Percentiles rank a stretch among this genome's conserved stretches.
Evolutionary conservation across 2,329 filamentous ascomycete species (phyloP).

Genomic region (Aspergillus sclerotialis): DNA sequence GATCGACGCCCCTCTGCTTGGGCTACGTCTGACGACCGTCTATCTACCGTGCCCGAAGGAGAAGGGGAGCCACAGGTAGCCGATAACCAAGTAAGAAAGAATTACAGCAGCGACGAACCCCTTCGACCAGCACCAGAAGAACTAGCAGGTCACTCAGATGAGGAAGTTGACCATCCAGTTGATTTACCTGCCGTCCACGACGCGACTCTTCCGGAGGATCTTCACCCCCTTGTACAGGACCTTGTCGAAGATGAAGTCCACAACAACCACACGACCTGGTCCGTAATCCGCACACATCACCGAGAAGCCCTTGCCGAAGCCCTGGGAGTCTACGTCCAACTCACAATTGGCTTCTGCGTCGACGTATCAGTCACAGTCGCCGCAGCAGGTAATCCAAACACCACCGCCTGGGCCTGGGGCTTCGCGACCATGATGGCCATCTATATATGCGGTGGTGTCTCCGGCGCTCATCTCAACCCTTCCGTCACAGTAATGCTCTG

Average conservation of each 20-base stretch:
- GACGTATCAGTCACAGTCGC: constrained; percentile 40
- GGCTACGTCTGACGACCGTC: constrained; percentile 10
- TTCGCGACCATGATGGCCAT: constrained; percentile 48
- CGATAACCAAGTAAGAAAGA: constrained; percentile 4
- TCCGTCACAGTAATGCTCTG: constrained; percentile 39
- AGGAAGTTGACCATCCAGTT: not conserved
- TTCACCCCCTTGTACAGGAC: constrained; percentile 38
- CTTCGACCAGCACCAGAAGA: constrained; percentile 14
- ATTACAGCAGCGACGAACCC: constrained; percentile 11
- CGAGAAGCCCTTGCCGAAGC: constrained; percentile 49
- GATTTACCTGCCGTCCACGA: constrained; percentile 17
- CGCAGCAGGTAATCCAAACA: constrained; percentile 36
- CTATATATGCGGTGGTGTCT: constrained; percentile 43
- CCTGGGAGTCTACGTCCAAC: constrained; percentile 38
- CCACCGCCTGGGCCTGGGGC: constrained; percentile 45
- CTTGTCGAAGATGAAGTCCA: constrained; percentile 43
- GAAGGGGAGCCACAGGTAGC: constrained; percentile 15
- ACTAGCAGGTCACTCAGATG: constrained; percentile 4
- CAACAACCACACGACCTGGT: constrained; percentile 44
- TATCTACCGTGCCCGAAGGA: constrained; percentile 14
- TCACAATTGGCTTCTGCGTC: constrained; percentile 44
- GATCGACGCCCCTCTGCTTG: constrained; percentile 14
- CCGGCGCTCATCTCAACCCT: constrained; percentile 42
- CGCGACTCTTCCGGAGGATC: constrained; percentile 32
- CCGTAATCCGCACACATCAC: constrained; percentile 44